phyloP scores from a whole-genome alignment of 163 green algal species.

The Scenedesmus sp. region DNA sequence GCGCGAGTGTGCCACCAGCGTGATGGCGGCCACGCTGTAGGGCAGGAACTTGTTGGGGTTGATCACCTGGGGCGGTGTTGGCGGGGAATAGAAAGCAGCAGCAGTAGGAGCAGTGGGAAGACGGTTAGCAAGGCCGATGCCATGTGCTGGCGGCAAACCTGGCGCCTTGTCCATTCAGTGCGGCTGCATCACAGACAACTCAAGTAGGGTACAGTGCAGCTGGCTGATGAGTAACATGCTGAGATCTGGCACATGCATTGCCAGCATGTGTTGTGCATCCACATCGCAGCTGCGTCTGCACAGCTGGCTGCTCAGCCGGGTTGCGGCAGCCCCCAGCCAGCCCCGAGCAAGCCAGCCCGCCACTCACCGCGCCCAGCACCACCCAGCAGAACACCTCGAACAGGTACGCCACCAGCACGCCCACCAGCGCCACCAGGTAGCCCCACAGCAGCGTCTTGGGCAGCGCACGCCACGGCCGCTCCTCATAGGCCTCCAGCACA shows the following conservation, averaged over 20 bases:
- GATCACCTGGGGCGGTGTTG: conserved; percentile 33
- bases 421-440: conserved; percentile 54
- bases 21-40: conserved; percentile 60
- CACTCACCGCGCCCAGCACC: conserved; percentile 22
- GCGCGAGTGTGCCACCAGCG: conserved; percentile 50
- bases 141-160: no score
- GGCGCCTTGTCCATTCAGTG: no score
- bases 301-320: no score
- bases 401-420: conserved; percentile 57
- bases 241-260: no score
- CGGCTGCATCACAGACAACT: no score
- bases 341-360: no score
- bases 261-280: no score
- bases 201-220: no score
- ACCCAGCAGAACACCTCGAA: conserved; percentile 60
- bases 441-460: conserved; percentile 56
- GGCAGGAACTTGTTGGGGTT: conserved; percentile 64
- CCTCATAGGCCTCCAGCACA: conserved; percentile 11
- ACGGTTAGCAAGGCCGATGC: not conserved
- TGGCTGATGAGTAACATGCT: no score
- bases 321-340: no score
- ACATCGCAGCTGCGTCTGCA: no score
- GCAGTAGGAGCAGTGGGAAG: conserved; percentile 12
- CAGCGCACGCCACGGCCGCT: conserved; percentile 31
- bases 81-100: not conserved